Base-by-base conservation (phyloP, 768 basidiomycete species). In the Boletus rex-veris region DNA sequence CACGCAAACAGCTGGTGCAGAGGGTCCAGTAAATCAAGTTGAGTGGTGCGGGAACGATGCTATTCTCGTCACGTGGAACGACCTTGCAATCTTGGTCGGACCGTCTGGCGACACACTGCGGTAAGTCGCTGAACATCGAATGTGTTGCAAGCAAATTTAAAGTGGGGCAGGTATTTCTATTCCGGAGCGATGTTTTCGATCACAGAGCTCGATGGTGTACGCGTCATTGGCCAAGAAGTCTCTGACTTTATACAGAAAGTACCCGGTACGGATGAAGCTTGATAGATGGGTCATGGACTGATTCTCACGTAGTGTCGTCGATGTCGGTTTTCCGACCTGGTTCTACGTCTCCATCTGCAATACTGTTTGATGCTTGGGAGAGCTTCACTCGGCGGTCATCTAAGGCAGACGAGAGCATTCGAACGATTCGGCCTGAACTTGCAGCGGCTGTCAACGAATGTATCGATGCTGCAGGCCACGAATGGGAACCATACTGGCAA, bases 11-110 rank as follows among this genome's bases (percentile, higher is more conserved):
- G 78, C 81, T 30, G 81, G 76, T 7, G 81, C 78, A 0, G 77
- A 83, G 18, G 87, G 85, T 2, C 69, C 75, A 4, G 78, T 90
- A 3, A 75, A 77, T 35, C 86, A 88, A 59, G 85, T 93, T 0
- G 89, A 88, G 64, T 99, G 97, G 97, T 98, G 94, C 68, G 95
- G 95, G 1, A 92, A 93, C 65, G 95, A 99, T 70, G 92, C 94
- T 0, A 88, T 98, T 42, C 76, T 93, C 4, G 78, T 97, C 16
- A 86, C 86, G 18, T 98, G 93, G 92, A 81, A 84, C 40, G 74
- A 79, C 18, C 72, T 86, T 30, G 88, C 85, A 0, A 74, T 93
- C 4, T 76, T 99, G 30, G 91, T 97, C n/a, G 94, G 96, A 6
- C 97, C 97, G 14, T 89, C 84, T 52, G 93, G 93, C 3, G 91